Base-by-base conservation (phyloP, 805 yeast genomes). In the Candida railenensis region DNA sequence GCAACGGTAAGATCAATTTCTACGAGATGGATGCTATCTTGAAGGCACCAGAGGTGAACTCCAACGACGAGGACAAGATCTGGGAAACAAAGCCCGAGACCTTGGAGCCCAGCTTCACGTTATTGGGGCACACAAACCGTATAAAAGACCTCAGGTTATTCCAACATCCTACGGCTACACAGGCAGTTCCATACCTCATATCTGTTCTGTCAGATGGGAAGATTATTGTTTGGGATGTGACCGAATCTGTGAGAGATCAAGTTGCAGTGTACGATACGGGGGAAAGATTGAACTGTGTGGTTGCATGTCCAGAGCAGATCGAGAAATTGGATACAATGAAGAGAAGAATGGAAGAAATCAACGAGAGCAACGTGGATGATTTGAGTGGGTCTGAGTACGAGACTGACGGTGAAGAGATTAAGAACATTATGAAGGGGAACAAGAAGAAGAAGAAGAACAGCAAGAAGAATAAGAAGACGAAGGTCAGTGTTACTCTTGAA, bases 131-230 rank as follows among this genome's bases (percentile, higher is more conserved):
- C 61, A 79, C 94, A 7, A 82, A 79, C 52, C 81, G 99, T 63
- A 85, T 92, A 37, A 92, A 92, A 66, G 96, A 84, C 52, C 75
- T 94, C 54, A 69, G 82, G 16, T 71, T 82, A 41, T 77, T 75
- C 56, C 54, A 58, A 21, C 67, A 71, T 33, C 71, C 75, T 12
- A 43, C 42, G 3, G 73, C 69, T 16, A 62, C 73, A 22, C 46
- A 51, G 37, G 57, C 53, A 21, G 52, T 59, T 19, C 73, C 74
- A 3, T 86, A 77, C 58, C 65, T 94, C 58, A 77, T 88, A 0
- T 85, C 96, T 2, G 88, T 90, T 11, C 88, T 97, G 0, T 88
- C 97, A 0, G 98, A 92, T 65, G 98, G 98, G 21, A 87, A 81
- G 57, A 85, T 92, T 44, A 96, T 94, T 5, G 87, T 92, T 2